Percentiles rank a stretch among this genome's conserved stretches.
phyloP scores from a whole-genome alignment of 2,329 filamentous ascomycete species.

The Penicillium sp. region DNA sequence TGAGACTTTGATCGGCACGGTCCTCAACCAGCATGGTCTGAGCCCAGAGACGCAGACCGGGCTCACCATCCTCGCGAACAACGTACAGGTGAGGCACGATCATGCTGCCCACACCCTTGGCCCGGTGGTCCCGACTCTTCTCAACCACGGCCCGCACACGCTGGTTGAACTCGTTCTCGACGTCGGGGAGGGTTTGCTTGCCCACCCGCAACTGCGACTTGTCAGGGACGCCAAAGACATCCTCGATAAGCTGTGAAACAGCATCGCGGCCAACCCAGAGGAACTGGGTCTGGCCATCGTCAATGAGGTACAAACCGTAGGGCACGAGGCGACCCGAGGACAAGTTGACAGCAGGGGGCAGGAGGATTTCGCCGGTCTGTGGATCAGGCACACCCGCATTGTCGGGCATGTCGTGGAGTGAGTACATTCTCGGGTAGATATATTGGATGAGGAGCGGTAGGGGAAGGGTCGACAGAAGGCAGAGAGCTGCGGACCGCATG shows the following conservation, averaged over 20 bases:
- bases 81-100: conserved; percentile 90
- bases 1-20: conserved; percentile 88
- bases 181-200: conserved; percentile 79
- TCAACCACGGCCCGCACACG: conserved; percentile 83
- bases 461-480: conserved; percentile 88
- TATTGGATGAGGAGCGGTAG: conserved; percentile 89
- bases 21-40: conserved; percentile 95
- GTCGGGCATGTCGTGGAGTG: conserved; percentile 93
- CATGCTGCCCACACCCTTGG: conserved; percentile 88
- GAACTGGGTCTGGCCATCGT: conserved; percentile 97
- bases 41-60: conserved; percentile 91
- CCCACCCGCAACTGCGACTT: conserved; percentile 83
- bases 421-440: conserved; percentile 83
- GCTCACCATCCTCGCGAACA: conserved; percentile 92
- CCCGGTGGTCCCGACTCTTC: conserved; percentile 85
- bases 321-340: conserved; percentile 83
- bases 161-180: conserved; percentile 97
- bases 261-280: conserved; percentile 93
- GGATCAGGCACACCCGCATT: conserved; percentile 82
- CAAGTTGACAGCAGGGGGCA: conserved; percentile 81
- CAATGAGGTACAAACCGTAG: conserved; percentile 92
- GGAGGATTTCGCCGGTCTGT: conserved; percentile 81
- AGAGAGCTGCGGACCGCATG: conserved; percentile 87
- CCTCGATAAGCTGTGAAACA: conserved; percentile 80
- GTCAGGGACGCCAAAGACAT: conserved; percentile 88